These are phyloP conservation scores for Colletotrichum sp. DNA, from an alignment of 2,329 filamentous ascomycete species.

Conservation along the genomic window DNA sequence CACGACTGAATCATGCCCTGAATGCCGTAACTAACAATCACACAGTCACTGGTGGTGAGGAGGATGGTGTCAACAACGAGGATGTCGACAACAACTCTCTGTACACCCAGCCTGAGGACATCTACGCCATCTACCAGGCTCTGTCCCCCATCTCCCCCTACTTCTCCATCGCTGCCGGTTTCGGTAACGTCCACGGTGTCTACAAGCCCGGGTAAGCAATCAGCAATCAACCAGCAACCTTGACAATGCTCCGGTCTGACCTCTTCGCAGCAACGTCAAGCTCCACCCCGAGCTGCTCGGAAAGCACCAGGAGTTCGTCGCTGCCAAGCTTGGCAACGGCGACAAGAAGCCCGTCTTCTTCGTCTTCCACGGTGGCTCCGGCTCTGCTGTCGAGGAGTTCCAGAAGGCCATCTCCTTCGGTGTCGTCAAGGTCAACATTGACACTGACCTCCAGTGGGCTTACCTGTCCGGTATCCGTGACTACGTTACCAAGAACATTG, in stretches of 20 bases:
- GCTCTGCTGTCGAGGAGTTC: constrained; percentile 91
- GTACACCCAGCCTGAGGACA: constrained; percentile 98
- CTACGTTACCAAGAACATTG: constrained; percentile 93
- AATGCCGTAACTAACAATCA: not conserved
- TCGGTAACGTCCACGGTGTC: constrained; percentile 98
- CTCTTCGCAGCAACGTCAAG: constrained; percentile 72
- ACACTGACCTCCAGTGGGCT: constrained; percentile 96
- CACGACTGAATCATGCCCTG: not conserved
- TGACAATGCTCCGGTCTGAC: not conserved
- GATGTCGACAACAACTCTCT: constrained; percentile 95
- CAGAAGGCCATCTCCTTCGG: constrained; percentile 86
- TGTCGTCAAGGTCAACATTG: constrained; percentile 99
- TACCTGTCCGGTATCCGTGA: constrained; percentile 94
- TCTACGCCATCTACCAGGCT: constrained; percentile 88
- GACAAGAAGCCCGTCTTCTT: constrained; percentile 96
- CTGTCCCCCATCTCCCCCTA: constrained; percentile 87
- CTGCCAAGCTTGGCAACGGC: constrained; percentile 74
- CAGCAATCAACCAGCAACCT: not conserved
- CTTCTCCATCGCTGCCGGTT: constrained; percentile 98
- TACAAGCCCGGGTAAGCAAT: constrained; percentile 79
- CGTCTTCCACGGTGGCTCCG: constrained; percentile 98
- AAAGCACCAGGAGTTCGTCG: constrained; percentile 95
- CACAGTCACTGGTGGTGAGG: constrained; percentile 90
- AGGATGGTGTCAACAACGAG: constrained; percentile 99
- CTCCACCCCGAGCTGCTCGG: constrained; percentile 93